These are phyloP conservation scores for Chaetomium strumarium DNA, from an alignment of 2,329 filamentous ascomycete species.

Conservation along the genomic window DNA sequence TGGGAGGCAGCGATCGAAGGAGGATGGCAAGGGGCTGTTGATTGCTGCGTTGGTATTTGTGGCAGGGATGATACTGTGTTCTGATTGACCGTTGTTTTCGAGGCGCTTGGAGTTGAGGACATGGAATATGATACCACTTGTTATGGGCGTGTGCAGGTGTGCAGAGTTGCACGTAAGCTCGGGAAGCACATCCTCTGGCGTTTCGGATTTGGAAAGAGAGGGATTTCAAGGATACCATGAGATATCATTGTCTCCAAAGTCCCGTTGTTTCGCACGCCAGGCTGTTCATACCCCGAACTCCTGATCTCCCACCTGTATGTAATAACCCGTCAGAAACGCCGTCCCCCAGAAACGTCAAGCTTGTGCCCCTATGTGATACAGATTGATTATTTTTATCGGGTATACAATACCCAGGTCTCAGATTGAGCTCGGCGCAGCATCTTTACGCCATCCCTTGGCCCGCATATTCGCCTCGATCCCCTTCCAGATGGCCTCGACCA, in stretches of 20 bases:
- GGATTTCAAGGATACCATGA: too few species aligned
- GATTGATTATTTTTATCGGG: not conserved
- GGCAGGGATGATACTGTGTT: conserved; percentile 9
- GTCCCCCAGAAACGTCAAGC: conserved; percentile 9
- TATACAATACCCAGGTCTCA: conserved; percentile 1
- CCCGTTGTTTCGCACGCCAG: too few species aligned
- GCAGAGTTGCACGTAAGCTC: too few species aligned
- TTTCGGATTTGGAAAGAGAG: too few species aligned
- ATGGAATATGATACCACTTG: not conserved
- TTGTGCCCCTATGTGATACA: conserved; percentile 7
- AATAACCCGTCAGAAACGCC: not conserved
- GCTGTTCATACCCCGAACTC: not conserved
- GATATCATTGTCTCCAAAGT: too few species aligned
- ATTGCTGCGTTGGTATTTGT: conserved; percentile 6
- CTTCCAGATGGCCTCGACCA: conserved; percentile 90
- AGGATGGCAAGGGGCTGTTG: conserved; percentile 9
- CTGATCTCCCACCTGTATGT: not conserved
- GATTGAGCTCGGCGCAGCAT: conserved; percentile 56
- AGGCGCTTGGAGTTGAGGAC: not conserved
- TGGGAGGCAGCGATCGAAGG: not conserved
- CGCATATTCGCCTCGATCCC: conserved; percentile 84
- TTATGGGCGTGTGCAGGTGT: too few species aligned
- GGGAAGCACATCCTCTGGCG: too few species aligned
- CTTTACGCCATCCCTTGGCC: conserved; percentile 72
- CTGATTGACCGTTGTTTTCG: not conserved